Evolutionary conservation across 208 protist genomes (phyloP).

Genomic region (Wallacemonas sp.): DNA sequence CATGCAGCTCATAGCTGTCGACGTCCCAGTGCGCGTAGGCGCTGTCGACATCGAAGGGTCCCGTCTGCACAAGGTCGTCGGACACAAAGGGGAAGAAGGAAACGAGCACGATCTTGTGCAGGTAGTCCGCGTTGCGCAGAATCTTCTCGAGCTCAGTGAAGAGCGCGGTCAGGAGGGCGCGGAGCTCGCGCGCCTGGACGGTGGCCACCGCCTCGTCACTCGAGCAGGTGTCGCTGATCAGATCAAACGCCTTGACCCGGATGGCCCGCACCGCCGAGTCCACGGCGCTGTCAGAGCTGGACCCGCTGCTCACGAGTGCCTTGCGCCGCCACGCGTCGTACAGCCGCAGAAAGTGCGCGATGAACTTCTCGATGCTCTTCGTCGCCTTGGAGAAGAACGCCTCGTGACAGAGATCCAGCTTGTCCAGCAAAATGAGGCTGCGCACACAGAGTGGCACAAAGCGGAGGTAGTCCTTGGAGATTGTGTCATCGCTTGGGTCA

Average conservation of each 20-base stretch:
- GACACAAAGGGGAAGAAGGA: conserved; percentile 76
- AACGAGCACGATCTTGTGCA: conserved; percentile 64
- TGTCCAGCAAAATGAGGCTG: conserved; percentile 56
- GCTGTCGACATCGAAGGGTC: conserved; percentile 41
- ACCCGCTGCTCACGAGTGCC: conserved; percentile 31
- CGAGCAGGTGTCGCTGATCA: conserved; percentile 55
- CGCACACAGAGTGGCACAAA: conserved; percentile 83
- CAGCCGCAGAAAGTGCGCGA: conserved; percentile 70
- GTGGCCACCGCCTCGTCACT: conserved; percentile 73
- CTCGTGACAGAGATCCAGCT: conserved; percentile 71
- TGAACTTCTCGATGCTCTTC: conserved; percentile 62
- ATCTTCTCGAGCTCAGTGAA: conserved; percentile 84
- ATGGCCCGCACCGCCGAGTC: conserved; percentile 63
- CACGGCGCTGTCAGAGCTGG: conserved; percentile 15
- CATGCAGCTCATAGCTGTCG: conserved; percentile 25
- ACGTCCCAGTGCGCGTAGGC: conserved; percentile 54
- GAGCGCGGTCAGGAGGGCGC: conserved; percentile 65
- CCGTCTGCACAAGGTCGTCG: conserved; percentile 39
- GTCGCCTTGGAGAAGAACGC: conserved; percentile 70
- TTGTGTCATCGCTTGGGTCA: conserved; percentile 47
- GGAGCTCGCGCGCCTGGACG: conserved; percentile 61
- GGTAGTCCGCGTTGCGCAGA: conserved; percentile 78
- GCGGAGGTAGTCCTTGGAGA: conserved; percentile 57
- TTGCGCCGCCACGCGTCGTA: conserved; percentile 76
- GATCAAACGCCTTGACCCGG: conserved; percentile 52